Evolutionary conservation across 2,329 filamentous ascomycete species (phyloP).

Genomic region (Epichloe aotearoae): DNA sequence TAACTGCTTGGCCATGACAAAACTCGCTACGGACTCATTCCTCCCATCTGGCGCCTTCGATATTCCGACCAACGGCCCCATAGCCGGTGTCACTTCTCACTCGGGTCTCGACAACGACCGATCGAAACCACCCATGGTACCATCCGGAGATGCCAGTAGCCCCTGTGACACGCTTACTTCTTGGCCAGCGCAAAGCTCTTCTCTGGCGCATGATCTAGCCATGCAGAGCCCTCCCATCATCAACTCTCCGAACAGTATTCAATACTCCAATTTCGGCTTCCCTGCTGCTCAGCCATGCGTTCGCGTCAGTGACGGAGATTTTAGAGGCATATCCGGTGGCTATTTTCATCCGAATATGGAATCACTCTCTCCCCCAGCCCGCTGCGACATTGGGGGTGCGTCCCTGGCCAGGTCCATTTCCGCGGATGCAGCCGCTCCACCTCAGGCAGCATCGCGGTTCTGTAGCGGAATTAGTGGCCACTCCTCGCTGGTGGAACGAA

Average conservation of each 20-base stretch:
- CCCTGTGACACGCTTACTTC: not conserved
- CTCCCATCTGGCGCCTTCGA: conserved; percentile 26
- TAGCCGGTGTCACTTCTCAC: conserved; percentile 1
- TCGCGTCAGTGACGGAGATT: not conserved
- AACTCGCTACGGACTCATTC: conserved; percentile 28
- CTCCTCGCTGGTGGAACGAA: conserved; percentile 21
- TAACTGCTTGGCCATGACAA: conserved; percentile 21
- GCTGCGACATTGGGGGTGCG: conserved; percentile 7
- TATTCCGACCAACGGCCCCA: conserved; percentile 12
- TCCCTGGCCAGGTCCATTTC: conserved; percentile 18
- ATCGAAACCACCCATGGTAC: not conserved
- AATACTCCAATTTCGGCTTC: not conserved
- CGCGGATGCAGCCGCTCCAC: conserved; percentile 17
- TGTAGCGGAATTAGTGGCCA: conserved; percentile 28
- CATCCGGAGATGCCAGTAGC: not conserved
- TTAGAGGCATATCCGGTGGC: not conserved
- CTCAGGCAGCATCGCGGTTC: conserved; percentile 23
- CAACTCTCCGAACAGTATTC: not conserved
- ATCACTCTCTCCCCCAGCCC: conserved; percentile 5
- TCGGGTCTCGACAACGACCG: conserved; percentile 2
- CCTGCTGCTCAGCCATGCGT: not conserved
- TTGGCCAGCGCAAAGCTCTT: not conserved
- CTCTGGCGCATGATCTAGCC: not conserved
- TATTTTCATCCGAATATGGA: conserved; percentile 5
- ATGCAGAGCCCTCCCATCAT: not conserved